Percentiles rank a stretch among this genome's conserved stretches.
Evolutionary conservation across 768 basidiomycete species (phyloP).

Genomic region (Boletus rubescentipes): DNA sequence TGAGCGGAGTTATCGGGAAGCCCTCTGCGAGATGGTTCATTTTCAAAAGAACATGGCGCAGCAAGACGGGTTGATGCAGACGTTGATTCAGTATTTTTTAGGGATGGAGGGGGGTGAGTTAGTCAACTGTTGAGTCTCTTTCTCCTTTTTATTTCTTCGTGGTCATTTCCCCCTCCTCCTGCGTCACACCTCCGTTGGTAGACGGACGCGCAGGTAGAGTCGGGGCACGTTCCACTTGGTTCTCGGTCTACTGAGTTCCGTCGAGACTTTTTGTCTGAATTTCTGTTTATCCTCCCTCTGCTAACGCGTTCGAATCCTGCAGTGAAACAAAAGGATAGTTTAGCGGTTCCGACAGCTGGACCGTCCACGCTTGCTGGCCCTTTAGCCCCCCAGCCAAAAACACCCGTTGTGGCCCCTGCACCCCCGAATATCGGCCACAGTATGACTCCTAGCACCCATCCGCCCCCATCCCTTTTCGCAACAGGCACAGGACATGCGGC

Average conservation of each 20-base stretch:
- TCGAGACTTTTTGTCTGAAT: not conserved
- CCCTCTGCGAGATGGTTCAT: constrained; percentile 68
- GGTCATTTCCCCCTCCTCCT: too few species aligned
- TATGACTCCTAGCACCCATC: constrained; percentile 34
- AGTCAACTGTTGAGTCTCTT: constrained; percentile 14
- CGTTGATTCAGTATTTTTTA: constrained; percentile 77
- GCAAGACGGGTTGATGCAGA: constrained; percentile 83
- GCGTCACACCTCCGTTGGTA: not conserved
- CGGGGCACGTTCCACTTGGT: too few species aligned
- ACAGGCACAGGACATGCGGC: constrained; percentile 15
- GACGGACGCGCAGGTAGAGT: too few species aligned
- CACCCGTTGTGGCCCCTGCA: constrained; percentile 14
- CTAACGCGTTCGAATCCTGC: constrained; percentile 6
- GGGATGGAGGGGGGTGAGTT: constrained; percentile 60
- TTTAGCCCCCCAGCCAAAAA: constrained; percentile 16
- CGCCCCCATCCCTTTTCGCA: constrained; percentile 28
- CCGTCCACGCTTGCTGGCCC: constrained; percentile 12
- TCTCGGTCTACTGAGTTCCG: not conserved
- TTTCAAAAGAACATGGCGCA: constrained; percentile 76
- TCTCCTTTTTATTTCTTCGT: not conserved
- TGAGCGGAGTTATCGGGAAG: constrained; percentile 64
- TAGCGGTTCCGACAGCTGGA: constrained; percentile 9
- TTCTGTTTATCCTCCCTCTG: not conserved
- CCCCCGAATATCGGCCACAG: constrained; percentile 20
- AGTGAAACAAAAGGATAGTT: constrained; percentile 28